These are phyloP conservation scores for Lodderomyces margitis DNA, from an alignment of 1,139 yeast species.

Conservation along the genomic window DNA sequence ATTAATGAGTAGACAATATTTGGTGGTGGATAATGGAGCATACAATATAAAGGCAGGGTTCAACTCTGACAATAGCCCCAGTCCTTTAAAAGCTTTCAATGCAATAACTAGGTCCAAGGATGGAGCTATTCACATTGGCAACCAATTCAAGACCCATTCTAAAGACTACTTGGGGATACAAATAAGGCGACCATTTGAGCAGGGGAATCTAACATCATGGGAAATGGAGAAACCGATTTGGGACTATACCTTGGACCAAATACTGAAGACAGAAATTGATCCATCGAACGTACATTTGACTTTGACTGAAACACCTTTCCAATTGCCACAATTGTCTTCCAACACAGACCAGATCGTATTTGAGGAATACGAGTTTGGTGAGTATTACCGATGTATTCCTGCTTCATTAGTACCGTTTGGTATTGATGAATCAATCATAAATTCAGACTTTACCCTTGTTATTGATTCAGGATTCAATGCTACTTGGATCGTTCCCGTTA, in stretches of 20 bases:
- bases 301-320: conserved; percentile 77
- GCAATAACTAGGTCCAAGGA: conserved; percentile 75
- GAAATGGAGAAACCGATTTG: conserved; percentile 88
- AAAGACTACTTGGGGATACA: conserved; percentile 74
- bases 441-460: conserved; percentile 66
- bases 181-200: conserved; percentile 80
- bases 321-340: conserved; percentile 77
- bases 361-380: conserved; percentile 85
- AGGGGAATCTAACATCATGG: conserved; percentile 90
- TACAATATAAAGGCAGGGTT: conserved; percentile 78
- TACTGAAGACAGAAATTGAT: conserved; percentile 37
- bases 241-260: conserved; percentile 63
- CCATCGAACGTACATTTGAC: conserved; percentile 51
- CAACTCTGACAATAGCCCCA: conserved; percentile 27
- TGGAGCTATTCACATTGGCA: conserved; percentile 69
- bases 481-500: conserved; percentile 84
- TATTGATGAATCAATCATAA: conserved; percentile 21
- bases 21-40: conserved; percentile 83
- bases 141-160: conserved; percentile 59
- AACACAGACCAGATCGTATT: conserved; percentile 90
- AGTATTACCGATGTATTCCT: conserved; percentile 59
- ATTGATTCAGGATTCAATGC: conserved; percentile 87
- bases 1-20: conserved; percentile 18
- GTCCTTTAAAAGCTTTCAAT: conserved; percentile 60
- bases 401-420: conserved; percentile 74